phyloP scores from a whole-genome alignment of 495 filamentous ascomycete genomes.

The Thozetella sp. region DNA sequence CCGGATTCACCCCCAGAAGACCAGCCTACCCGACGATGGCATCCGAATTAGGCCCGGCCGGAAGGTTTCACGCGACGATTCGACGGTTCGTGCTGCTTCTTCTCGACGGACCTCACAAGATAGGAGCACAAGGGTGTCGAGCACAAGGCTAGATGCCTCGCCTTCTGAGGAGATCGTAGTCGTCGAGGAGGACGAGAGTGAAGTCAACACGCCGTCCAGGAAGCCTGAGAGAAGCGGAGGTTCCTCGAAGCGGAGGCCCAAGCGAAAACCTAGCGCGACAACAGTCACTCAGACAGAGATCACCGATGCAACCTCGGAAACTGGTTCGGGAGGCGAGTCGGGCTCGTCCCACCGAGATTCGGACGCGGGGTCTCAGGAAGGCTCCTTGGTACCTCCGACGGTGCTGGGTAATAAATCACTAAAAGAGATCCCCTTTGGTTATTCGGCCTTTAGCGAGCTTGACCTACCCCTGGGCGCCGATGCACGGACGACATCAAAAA shows the following conservation, averaged over 20 bases:
- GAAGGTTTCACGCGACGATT: slow-evolving; percentile 23
- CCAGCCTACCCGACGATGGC: slow-evolving; percentile 15
- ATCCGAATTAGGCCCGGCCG: slow-evolving; percentile 25
- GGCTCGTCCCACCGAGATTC: slow-evolving; percentile 27
- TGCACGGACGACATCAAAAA: slow-evolving; percentile 35
- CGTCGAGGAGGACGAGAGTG: slow-evolving; percentile 33
- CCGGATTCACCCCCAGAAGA: slow-evolving; percentile 16
- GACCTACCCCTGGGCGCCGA: slow-evolving; percentile 49
- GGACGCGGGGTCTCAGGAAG: slow-evolving; percentile 19
- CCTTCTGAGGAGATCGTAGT: slow-evolving; percentile 48
- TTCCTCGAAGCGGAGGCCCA: slow-evolving; percentile 14
- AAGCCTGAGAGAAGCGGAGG: slow-evolving; percentile 20
- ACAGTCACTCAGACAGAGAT: slow-evolving; percentile 17
- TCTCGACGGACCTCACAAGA: slow-evolving; percentile 26
- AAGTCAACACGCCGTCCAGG: slow-evolving; percentile 23
- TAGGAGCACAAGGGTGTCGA: slow-evolving; percentile 13
- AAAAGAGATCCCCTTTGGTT: slow-evolving; percentile 56
- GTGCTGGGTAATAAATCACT: slow-evolving; percentile 44
- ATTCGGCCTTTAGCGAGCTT: slow-evolving; percentile 59
- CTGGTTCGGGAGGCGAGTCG: neutral
- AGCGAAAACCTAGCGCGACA: slow-evolving; percentile 4
- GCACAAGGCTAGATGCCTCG: slow-evolving; percentile 31
- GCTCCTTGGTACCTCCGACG: slow-evolving; percentile 37
- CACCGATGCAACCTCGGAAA: slow-evolving; percentile 25
- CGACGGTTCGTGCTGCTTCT: slow-evolving; percentile 24